Evolutionary conservation across 2,329 filamentous ascomycete species (phyloP).

Genomic region (Venturia pyrina): DNA sequence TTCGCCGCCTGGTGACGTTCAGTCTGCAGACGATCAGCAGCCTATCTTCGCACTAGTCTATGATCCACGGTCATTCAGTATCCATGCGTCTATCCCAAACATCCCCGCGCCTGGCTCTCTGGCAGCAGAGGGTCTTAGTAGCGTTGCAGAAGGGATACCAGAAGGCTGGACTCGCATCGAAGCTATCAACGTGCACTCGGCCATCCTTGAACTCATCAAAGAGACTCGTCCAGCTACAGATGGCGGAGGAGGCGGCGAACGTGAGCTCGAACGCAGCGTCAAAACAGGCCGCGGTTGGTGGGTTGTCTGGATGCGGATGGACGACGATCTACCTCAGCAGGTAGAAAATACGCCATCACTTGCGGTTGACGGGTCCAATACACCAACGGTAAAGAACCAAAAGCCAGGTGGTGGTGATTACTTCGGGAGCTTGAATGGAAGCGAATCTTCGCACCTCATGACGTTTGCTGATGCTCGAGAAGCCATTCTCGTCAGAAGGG

Average conservation of each 20-base stretch:
- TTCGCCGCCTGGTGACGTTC: slow-evolving; percentile 21
- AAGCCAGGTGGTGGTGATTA: not conserved
- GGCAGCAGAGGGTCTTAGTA: slow-evolving; percentile 26
- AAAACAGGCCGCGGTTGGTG: slow-evolving; percentile 58
- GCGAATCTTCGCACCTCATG: not conserved
- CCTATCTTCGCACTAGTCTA: slow-evolving; percentile 52
- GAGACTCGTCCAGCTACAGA: slow-evolving; percentile 36
- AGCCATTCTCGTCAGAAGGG: slow-evolving; percentile 15
- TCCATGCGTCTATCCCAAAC: slow-evolving; percentile 54
- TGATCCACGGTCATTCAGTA: slow-evolving; percentile 46
- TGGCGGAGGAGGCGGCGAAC: slow-evolving; percentile 13
- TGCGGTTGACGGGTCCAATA: not conserved
- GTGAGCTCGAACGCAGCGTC: slow-evolving; percentile 49
- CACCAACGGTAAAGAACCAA: not conserved
- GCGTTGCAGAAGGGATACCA: slow-evolving; percentile 12
- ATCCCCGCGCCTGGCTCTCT: slow-evolving; percentile 45
- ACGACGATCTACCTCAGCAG: not conserved
- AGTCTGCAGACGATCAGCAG: slow-evolving; percentile 15
- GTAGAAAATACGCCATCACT: not conserved
- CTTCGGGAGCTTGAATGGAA: not conserved
- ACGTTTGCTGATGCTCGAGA: slow-evolving; percentile 11
- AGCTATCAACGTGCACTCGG: slow-evolving; percentile 51
- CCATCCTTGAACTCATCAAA: slow-evolving; percentile 47
- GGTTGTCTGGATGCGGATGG: slow-evolving; percentile 53
- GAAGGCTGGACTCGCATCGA: slow-evolving; percentile 35